Base-by-base conservation (phyloP, 805 yeast genomes). In the Starmera pachycereana region DNA sequence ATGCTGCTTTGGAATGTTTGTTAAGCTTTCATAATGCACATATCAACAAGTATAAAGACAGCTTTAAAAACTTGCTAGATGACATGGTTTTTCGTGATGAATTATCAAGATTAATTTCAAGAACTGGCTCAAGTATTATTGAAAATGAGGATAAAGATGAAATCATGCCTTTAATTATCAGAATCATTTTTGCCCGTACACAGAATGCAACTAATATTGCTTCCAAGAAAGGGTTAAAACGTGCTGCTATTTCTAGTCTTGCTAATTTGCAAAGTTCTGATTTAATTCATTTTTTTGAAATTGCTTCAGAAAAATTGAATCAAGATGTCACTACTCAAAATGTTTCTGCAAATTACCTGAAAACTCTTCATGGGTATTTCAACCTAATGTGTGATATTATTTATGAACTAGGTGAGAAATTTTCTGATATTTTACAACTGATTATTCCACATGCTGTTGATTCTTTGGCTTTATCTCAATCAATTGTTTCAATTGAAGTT, bases 11-110 rank as follows among this genome's bases (percentile, higher is more conserved):
- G 36, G 71, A 74, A 36, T 80, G 82, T 33, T 52, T 92, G 6
- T 59, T 87, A 31, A 76, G 82, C 32, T 82, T 73, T 67, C 77
- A 78, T 47, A 66, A 71, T 37, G 69, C 72, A 2, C 66, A 65
- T 4, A 60, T 86, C 29, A 71, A 69, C 39, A 82, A 80, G 54
- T 90, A 87, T 54, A 68, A 71, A 41, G 95, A 82, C 44, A 80
- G 81, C 48, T 63, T 92, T 50, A 71, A 63, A 36, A 88, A 81
- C 45, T 60, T 92, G 42, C 63, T 90, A 13, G 96, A 90, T 56
- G 95, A 87, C 44, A 74, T 84, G 3, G 64, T 81, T 13, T 89
- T 87, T 64, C 75, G 87, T 43, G 98, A 92, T 60, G 97, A 89
- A 59, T 63, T 89, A 28, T 66, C 83, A 16, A 72, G 70, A 13